These are phyloP conservation scores for Cryphonectria parasitica DNA, from an alignment of 2,329 filamentous ascomycete species.

Conservation along the genomic window DNA sequence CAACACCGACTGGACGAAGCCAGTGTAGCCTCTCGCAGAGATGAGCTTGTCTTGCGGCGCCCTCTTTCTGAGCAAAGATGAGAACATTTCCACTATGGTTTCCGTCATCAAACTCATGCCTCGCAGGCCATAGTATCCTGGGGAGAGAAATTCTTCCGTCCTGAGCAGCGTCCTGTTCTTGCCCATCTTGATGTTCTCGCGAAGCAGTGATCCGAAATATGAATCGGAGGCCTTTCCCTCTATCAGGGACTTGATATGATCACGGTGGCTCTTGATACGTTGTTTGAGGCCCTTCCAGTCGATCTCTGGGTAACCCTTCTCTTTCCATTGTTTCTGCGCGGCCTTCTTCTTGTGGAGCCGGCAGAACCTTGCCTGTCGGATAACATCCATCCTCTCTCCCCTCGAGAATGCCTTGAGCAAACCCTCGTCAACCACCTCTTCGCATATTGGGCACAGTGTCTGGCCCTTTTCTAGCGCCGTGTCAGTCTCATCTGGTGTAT, in stretches of 20 bases:
- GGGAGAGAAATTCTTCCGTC: conserved; percentile 62
- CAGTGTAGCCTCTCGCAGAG: conserved; percentile 66
- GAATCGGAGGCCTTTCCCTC: conserved; percentile 55
- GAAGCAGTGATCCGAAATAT: conserved; percentile 63
- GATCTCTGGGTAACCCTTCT: conserved; percentile 69
- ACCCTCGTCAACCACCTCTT: conserved; percentile 57
- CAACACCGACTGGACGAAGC: conserved; percentile 74
- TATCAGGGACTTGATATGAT: conserved; percentile 62
- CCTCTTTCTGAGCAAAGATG: conserved; percentile 61
- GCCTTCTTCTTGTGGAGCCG: conserved; percentile 61
- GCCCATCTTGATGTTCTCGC: conserved; percentile 58
- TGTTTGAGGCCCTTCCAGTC: conserved; percentile 66
- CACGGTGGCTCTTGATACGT: conserved; percentile 62
- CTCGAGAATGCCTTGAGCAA: conserved; percentile 58
- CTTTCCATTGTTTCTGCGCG: conserved; percentile 52
- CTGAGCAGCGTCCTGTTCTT: conserved; percentile 63
- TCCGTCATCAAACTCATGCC: conserved; percentile 75
- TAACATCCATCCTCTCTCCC: conserved; percentile 55
- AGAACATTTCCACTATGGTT: conserved; percentile 65
- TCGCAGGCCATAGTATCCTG: conserved; percentile 82
- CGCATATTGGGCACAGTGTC: conserved; percentile 69
- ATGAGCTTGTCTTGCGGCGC: conserved; percentile 68
- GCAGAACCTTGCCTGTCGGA: conserved; percentile 67
- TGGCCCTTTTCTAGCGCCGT: conserved; percentile 6
- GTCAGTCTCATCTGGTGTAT: not conserved